Evolutionary conservation across 176 grass and related monocot species (phyloP).

Genomic region (Metroxylon sagu): DNA sequence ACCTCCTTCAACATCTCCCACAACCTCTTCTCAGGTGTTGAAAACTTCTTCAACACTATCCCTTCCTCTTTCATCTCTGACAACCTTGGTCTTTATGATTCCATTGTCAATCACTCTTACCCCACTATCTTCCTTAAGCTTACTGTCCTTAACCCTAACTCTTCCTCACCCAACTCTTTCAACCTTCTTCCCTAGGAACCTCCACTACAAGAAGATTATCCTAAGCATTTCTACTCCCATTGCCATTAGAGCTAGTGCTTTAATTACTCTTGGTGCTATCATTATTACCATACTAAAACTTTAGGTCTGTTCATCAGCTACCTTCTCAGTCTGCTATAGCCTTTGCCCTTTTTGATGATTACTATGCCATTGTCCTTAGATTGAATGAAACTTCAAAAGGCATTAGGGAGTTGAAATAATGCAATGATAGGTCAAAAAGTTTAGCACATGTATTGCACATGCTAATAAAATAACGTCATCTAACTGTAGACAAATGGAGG

Average conservation of each 20-base stretch:
- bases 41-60: too few relatives aligned
- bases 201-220: constrained; percentile 90
- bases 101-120: constrained; percentile 57
- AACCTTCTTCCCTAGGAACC: too few relatives aligned
- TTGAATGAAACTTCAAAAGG: constrained; percentile 65
- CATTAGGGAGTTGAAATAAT: too few relatives aligned
- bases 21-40: too few relatives aligned
- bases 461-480: too few relatives aligned
- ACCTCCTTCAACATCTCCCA: too few relatives aligned
- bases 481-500: too few relatives aligned
- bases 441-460: too few relatives aligned
- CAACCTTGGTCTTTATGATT: constrained; percentile 59
- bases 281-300: constrained; percentile 74
- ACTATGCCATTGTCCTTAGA: constrained; percentile 60
- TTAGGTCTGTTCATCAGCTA: constrained; percentile 23
- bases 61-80: too few relatives aligned
- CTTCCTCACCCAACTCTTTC: too few relatives aligned
- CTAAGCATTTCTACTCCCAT: constrained; percentile 83
- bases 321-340: constrained; percentile 27
- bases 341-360: constrained; percentile 61
- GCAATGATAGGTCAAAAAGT: too few relatives aligned
- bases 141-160: constrained; percentile 75
- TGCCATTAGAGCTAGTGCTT: constrained; percentile 54
- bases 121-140: constrained; percentile 62
- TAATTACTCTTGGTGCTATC: constrained; percentile 69